These are phyloP conservation scores for Agaricales sp. DNA, from an alignment of 1,284 basidiomycete species.

Conservation along the genomic window DNA sequence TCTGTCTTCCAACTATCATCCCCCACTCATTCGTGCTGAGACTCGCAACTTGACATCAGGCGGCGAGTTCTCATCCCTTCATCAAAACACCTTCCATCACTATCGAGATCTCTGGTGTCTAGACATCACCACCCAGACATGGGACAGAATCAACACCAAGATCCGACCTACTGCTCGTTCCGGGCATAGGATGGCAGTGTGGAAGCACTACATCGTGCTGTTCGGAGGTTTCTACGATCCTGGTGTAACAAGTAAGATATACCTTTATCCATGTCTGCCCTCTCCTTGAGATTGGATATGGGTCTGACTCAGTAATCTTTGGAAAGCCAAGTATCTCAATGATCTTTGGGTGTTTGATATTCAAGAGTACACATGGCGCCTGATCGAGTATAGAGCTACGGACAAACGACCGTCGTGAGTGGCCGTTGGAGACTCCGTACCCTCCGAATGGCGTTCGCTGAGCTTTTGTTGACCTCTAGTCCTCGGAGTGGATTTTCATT, in stretches of 20 bases:
- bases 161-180: conserved; percentile 73
- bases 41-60: conserved; percentile 26
- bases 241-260: conserved; percentile 58
- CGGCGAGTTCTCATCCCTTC: conserved; percentile 78
- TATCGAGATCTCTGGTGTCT: conserved; percentile 86
- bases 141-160: conserved; percentile 88
- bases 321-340: conserved; percentile 69
- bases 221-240: conserved; percentile 88
- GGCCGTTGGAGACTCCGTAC: neutral
- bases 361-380: conserved; percentile 81
- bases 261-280: conserved; percentile 5
- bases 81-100: conserved; percentile 86
- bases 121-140: conserved; percentile 63
- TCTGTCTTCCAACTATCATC: conserved; percentile 12
- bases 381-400: conserved; percentile 63
- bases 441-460: neutral
- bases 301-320: too few species aligned
- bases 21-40: neutral
- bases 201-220: conserved; percentile 81
- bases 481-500: conserved; percentile 86
- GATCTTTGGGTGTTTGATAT: conserved; percentile 88
- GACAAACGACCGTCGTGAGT: conserved; percentile 65
- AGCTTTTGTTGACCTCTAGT: conserved; percentile 34
- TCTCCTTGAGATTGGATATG: neutral
- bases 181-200: conserved; percentile 87